Conservation (phyloP, 2,329 filamentous ascomycete genomes). For the Raffaelea albimanens region DNA sequence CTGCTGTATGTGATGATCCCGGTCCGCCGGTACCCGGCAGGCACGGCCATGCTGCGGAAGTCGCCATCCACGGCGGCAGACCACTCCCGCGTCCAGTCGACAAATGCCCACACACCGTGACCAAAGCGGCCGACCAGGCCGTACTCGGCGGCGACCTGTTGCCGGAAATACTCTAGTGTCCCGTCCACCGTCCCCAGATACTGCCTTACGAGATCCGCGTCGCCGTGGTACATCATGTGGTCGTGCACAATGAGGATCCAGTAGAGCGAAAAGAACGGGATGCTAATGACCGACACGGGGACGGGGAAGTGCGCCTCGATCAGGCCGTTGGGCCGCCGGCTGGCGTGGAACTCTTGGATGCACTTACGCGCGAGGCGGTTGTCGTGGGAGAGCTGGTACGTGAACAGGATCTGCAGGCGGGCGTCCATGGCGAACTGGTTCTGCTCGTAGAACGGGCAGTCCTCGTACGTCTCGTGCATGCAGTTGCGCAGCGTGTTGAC, state of each 20-base stretch:
- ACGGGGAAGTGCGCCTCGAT: not conserved
- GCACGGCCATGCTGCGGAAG: too few relatives aligned
- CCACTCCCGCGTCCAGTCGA: not conserved
- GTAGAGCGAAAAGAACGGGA: conserved; percentile 22
- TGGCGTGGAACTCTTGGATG: not conserved
- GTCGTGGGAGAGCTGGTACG: conserved; percentile 19
- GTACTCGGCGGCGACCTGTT: not conserved
- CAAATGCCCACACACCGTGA: not conserved
- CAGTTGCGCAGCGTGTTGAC: conserved; percentile 21
- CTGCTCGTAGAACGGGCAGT: conserved; percentile 24
- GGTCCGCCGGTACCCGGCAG: not conserved
- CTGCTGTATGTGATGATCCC: not conserved
- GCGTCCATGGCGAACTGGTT: conserved; percentile 18
- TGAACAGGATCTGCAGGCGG: conserved; percentile 17
- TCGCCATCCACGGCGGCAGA: too few relatives aligned
- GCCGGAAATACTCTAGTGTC: not conserved
- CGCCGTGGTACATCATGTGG: conserved; percentile 24
- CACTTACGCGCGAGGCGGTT: not conserved
- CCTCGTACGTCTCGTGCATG: conserved; percentile 22
- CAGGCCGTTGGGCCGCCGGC: not conserved
- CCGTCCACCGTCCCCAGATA: not conserved
- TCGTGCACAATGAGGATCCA: conserved; percentile 25
- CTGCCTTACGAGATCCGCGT: conserved; percentile 15
- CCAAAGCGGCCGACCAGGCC: not conserved
- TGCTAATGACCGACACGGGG: not conserved